These are phyloP conservation scores for Arthromyces matolae DNA, from an alignment of 768 basidiomycete species.

Conservation along the genomic window DNA sequence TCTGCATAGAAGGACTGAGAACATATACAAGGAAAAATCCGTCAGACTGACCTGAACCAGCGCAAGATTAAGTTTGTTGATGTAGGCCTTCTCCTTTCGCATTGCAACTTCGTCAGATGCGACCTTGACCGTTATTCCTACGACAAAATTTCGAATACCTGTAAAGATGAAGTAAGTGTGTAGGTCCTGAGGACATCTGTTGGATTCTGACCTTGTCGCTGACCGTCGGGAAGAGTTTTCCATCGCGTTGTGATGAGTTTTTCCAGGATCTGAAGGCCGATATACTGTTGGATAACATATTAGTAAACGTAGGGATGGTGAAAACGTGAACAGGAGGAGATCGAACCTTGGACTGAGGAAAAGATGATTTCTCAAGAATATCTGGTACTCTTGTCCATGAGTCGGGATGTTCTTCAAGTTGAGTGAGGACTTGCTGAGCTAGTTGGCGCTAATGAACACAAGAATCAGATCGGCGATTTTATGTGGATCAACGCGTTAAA, in stretches of 20 bases:
- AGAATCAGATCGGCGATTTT: constrained; percentile 24
- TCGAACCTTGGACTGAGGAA: constrained; percentile 80
- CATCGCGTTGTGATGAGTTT: constrained; percentile 92
- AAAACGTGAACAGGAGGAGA: constrained; percentile 1
- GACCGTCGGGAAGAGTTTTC: constrained; percentile 93
- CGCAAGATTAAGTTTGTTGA: constrained; percentile 96
- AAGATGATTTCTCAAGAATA: constrained; percentile 80
- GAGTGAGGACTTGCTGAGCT: constrained; percentile 91
- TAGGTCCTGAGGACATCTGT: background rate
- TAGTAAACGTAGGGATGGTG: background rate
- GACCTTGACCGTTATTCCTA: constrained; percentile 87
- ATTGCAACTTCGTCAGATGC: constrained; percentile 87
- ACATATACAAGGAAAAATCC: too few species aligned
- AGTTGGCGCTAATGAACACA: constrained; percentile 72
- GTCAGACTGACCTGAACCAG: constrained; percentile 81
- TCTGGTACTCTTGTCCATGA: constrained; percentile 97
- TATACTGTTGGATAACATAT: constrained; percentile 55
- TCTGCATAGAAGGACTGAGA: constrained; percentile 64
- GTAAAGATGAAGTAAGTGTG: background rate
- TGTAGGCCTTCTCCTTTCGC: constrained; percentile 88
- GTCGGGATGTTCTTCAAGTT: constrained; percentile 94
- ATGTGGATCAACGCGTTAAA: constrained; percentile 9
- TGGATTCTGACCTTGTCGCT: constrained; percentile 68
- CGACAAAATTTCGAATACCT: constrained; percentile 97
- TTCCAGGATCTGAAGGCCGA: constrained; percentile 95